Base-by-base conservation (phyloP, 768 basidiomycete genomes). In the Psilocybe subaeruginosa region DNA sequence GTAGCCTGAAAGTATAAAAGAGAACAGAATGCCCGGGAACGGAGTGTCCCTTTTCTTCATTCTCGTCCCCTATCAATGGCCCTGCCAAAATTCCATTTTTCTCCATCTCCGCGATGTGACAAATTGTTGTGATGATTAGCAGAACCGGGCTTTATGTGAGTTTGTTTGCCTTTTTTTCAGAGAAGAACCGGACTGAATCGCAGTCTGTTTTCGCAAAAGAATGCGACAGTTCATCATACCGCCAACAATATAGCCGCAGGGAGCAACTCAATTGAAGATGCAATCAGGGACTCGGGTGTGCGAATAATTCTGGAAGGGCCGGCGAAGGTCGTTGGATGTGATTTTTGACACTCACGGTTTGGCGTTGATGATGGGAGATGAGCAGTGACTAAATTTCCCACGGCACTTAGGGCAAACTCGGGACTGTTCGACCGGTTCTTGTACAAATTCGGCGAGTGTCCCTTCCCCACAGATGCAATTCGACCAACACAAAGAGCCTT, bases 401-500 rank as follows among this genome's bases (percentile, higher is more conserved):
- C 68, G 69, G 58, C 68, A 67, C 66, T 67, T 69, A 71, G 70
- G 70, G 66, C 59, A 64, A 69, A 68, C 58, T 71, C 70, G 70
- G 70, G 64, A 68, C 50, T 54, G 55, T 58, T 51, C 64, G 68
- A 68, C 63, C 66, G 55, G 47, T 60, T 61, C 63, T 33, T 65
- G 60, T 65, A 66, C 65, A 67, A 64, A 69, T 69, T 66, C 57
- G 65, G 65, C 56, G 61, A 59, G 55, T 14, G 14, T 53, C 60
- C 51, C 56, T 66, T 69, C 70, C 68, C 66, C 66, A 64, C 64
- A 66, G 61, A 66, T 66, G 65, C 50, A 58, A 53, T 66, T 63
- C 59, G 58, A 64, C 58, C 61, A 56, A 54, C 54, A 43, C 39
- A 56, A 53, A 23, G 54, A 47, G 33, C 35, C 55, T 53, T 56